Conservation (phyloP, 192 early-diverging fungal species). For the Backusella mclennaniae region DNA sequence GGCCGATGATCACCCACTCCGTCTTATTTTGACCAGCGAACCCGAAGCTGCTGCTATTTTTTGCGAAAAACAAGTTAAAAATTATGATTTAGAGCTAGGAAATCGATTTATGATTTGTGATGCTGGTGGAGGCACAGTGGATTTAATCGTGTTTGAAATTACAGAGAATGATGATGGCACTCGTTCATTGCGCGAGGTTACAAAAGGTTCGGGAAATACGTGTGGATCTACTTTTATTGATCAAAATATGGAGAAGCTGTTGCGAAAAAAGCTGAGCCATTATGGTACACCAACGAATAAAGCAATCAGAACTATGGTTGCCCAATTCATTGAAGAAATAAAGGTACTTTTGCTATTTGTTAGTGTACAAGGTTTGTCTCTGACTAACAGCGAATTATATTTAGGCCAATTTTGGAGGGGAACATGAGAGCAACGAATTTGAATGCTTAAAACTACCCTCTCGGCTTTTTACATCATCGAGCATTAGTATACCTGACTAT, state of each 20-base stretch:
- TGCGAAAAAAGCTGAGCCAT: slow-evolving; percentile 34
- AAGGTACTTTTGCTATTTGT: slow-evolving; percentile 38
- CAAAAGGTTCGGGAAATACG: slow-evolving; percentile 40
- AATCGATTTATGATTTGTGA: slow-evolving; percentile 49
- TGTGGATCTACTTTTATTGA: slow-evolving; percentile 49
- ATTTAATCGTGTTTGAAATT: slow-evolving; percentile 45
- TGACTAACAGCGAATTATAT: no score
- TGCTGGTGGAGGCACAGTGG: slow-evolving; percentile 49
- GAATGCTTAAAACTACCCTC: slow-evolving; percentile 35
- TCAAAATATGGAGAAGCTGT: slow-evolving; percentile 34
- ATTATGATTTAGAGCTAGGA: slow-evolving; percentile 41
- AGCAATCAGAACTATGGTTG: slow-evolving; percentile 35
- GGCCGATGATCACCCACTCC: slow-evolving; percentile 40
- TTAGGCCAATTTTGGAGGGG: not conserved
- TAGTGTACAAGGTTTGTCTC: no score
- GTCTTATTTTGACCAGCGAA: slow-evolving; percentile 36
- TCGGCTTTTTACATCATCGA: slow-evolving; percentile 30
- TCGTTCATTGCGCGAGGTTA: slow-evolving; percentile 38
- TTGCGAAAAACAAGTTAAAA: slow-evolving; percentile 41
- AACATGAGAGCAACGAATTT: slow-evolving; percentile 39
- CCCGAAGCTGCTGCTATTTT: slow-evolving; percentile 49
- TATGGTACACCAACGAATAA: slow-evolving; percentile 34
- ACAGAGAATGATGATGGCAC: slow-evolving; percentile 18
- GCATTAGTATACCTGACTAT: slow-evolving; percentile 32
- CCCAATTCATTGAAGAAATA: slow-evolving; percentile 37